phyloP scores from a whole-genome alignment of 2,329 filamentous ascomycete genomes.

The Dryadomyces sulphureus region DNA sequence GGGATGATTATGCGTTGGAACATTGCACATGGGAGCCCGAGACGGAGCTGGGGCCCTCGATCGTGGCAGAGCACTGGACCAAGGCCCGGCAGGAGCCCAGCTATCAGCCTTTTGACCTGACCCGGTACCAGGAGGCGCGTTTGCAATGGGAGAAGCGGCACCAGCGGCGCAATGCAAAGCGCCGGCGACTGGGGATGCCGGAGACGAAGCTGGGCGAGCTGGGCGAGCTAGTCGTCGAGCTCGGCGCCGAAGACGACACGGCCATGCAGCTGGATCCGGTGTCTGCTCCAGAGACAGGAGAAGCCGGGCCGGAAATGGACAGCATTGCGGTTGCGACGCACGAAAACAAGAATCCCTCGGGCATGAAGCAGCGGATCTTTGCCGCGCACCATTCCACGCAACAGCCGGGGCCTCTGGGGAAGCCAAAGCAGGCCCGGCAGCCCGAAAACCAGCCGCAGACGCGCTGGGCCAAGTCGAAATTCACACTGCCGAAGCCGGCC shows the following conservation, averaged over 20 bases:
- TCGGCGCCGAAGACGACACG: conserved; percentile 8
- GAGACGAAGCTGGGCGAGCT: conserved; percentile 13
- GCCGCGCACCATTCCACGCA: too few species aligned
- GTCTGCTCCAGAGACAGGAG: conserved; percentile 12
- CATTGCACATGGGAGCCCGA: conserved; percentile 41
- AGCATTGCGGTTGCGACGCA: too few species aligned
- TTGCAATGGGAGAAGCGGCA: conserved; percentile 22
- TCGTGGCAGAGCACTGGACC: conserved; percentile 27
- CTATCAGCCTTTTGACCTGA: conserved; percentile 22
- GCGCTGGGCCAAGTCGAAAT: too few species aligned
- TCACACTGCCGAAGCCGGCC: background rate
- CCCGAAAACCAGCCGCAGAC: too few species aligned
- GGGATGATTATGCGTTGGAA: conserved; percentile 44
- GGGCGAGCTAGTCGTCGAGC: conserved; percentile 1
- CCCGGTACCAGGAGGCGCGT: conserved; percentile 18
- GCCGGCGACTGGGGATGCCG: conserved; percentile 22
- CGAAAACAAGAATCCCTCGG: too few species aligned
- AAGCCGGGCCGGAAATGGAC: too few species aligned
- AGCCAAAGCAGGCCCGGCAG: too few species aligned
- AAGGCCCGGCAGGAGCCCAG: conserved; percentile 21
- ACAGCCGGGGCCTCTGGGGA: too few species aligned
- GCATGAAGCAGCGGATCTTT: too few species aligned
- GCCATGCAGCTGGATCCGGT: conserved; percentile 7
- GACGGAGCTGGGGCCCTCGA: conserved; percentile 23
- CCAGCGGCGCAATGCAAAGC: conserved; percentile 27